Evolutionary conservation across 345 rosid genomes (phyloP), one percentile per base, ranked within the genome.

Genomic region (Cardiospermum halicacabum): DNA sequence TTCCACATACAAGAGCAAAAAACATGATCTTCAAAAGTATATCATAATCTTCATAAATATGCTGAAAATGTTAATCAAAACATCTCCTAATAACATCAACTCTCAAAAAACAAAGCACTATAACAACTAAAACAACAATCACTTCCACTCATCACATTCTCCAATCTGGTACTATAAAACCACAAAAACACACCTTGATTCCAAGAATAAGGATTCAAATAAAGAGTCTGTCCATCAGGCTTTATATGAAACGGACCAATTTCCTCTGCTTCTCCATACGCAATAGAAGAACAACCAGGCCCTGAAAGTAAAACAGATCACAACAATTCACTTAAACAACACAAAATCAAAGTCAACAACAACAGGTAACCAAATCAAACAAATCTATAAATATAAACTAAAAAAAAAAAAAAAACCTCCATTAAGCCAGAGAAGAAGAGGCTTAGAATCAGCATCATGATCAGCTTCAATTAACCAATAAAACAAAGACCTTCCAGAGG

Each of bases 271-370:
- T 77, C 81, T 16, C 97, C 97, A 70, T 40, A 90, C 50, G 84
- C 98, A 74, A 90, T 77, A 22, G 98, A 90, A 37, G 98, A 90
- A 74, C 98, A 93, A 66, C 98, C 98, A 58, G 98, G 98, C 59
- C 98, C 98, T 93, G n/a, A 55, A 48, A 64, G 36, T 56, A 66
- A 51, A 11, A 53, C 51, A n/a, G 4, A 18, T 64, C n/a, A 74
- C 54, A 48, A 61, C 28, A n/a, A n/a, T n/a, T 37, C 43, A 36
- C 3, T 54, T 47, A 12, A 16, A 60, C 57, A 32, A 31, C 27
- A 69, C n/a, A n/a, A n/a, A n/a, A n/a, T n/a, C n/a, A n/a, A n/a
- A n/a, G n/a, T 13, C 47, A 12, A 39, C 13, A 54, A 50, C 18
- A 15, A 51, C 34, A 61, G 31, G 21, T 10, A 24, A 16, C 24